Percentiles rank a stretch among this genome's conserved stretches.
These are phyloP conservation scores for Dactylellina cionopaga DNA, from an alignment of 2,329 filamentous ascomycete species.

Conservation along the genomic window DNA sequence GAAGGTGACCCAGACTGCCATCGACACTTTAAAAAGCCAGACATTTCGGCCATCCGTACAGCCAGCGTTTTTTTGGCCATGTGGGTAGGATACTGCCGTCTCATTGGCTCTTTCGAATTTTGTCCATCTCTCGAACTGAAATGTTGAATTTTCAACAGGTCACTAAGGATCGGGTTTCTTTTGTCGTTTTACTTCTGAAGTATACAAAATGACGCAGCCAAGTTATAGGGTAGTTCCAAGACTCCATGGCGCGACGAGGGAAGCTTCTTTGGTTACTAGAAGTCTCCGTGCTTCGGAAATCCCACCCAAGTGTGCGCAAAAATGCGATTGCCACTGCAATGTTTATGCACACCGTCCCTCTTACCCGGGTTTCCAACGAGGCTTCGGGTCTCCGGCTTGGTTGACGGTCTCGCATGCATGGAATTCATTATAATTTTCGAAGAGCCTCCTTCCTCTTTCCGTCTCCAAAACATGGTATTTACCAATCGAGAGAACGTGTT, in stretches of 20 bases:
- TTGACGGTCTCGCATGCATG: slow-evolving; percentile 22
- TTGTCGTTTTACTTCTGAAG: slow-evolving; percentile 24
- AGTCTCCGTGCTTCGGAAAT: slow-evolving; percentile 43
- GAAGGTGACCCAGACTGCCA: slow-evolving; percentile 39
- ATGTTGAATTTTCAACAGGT: slow-evolving; percentile 9
- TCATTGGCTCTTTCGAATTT: slow-evolving; percentile 27
- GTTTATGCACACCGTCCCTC: neutral
- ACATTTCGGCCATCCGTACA: neutral
- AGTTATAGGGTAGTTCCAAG: slow-evolving; percentile 48
- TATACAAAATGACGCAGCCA: slow-evolving; percentile 36
- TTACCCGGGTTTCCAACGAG: slow-evolving; percentile 34
- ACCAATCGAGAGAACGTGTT: slow-evolving; percentile 13
- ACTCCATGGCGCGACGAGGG: slow-evolving; percentile 7
- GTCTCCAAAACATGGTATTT: neutral
- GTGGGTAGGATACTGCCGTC: slow-evolving; percentile 21
- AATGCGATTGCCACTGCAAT: neutral
- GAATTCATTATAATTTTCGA: neutral
- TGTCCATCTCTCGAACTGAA: neutral
- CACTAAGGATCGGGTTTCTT: slow-evolving; percentile 1
- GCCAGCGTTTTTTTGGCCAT: no score
- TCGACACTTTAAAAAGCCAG: slow-evolving; percentile 30
- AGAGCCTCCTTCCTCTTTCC: slow-evolving; percentile 40
- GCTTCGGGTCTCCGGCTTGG: slow-evolving; percentile 30
- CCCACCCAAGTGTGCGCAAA: slow-evolving; percentile 18
- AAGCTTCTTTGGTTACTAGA: slow-evolving; percentile 23